Evolutionary conservation across 768 basidiomycete genomes (phyloP).

Genomic region (Kwoniella heveanensis): DNA sequence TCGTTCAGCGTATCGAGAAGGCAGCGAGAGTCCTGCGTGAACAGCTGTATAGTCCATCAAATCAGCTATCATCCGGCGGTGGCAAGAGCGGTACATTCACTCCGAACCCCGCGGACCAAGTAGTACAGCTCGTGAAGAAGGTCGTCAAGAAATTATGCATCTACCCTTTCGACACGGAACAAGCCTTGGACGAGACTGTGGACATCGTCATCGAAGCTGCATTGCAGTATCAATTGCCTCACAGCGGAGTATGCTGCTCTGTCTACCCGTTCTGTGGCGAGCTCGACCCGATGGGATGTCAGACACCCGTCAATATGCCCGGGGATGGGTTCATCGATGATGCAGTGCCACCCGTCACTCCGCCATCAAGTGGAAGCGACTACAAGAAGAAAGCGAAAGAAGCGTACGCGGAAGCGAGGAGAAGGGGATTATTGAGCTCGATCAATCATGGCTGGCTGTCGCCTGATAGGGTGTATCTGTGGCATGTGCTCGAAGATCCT

Average conservation of each 20-base stretch:
- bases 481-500: constrained; percentile 50
- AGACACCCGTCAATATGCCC: constrained; percentile 10
- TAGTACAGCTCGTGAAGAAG: constrained; percentile 43
- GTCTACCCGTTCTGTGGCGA: constrained; percentile 44
- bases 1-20: constrained; percentile 43
- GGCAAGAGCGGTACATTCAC: neutral
- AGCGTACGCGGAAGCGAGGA: constrained; percentile 29
- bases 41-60: constrained; percentile 32
- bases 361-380: neutral
- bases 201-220: constrained; percentile 51
- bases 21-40: constrained; percentile 52
- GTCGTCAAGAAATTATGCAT: constrained; percentile 41
- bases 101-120: constrained; percentile 46
- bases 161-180: constrained; percentile 38
- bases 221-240: constrained; percentile 50
- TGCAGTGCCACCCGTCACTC: neutral
- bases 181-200: constrained; percentile 37
- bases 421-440: constrained; percentile 29
- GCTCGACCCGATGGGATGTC: constrained; percentile 24
- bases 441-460: constrained; percentile 38
- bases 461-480: constrained; percentile 46
- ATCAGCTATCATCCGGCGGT: neutral
- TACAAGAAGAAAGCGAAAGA: constrained; percentile 10
- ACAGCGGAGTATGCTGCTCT: constrained; percentile 32
- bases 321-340: neutral